Conservation (phyloP, 768 basidiomycete species). For the Stropharia rugosoannulata region DNA sequence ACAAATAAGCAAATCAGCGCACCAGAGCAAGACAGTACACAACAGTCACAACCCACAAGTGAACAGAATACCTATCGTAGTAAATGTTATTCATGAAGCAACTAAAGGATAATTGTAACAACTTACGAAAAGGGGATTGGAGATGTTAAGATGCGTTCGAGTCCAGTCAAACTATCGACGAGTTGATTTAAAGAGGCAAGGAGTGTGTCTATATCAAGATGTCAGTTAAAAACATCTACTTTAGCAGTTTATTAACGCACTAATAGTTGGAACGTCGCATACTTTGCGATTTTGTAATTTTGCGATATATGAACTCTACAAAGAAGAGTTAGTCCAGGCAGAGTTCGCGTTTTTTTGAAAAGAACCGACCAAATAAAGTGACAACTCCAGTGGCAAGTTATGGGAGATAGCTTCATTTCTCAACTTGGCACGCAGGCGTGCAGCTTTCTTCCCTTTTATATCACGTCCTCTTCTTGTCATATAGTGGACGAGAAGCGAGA, state of each 20-base stretch:
- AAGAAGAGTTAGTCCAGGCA: neutral
- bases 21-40: conserved; percentile 64
- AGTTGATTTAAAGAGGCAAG: conserved; percentile 50
- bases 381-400: conserved; percentile 70
- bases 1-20: conserved; percentile 9
- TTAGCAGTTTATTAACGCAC: conserved; percentile 32
- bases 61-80: conserved; percentile 54
- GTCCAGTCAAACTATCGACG: conserved; percentile 64
- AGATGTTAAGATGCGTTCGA: conserved; percentile 74
- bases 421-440: conserved; percentile 51
- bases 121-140: conserved; percentile 75
- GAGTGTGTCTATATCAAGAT: conserved; percentile 40
- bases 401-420: conserved; percentile 43
- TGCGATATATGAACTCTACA: conserved; percentile 66
- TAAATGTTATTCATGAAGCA: neutral
- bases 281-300: conserved; percentile 53
- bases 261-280: conserved; percentile 58
- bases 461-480: conserved; percentile 48
- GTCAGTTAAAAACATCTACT: neutral
- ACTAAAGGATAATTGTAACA: neutral
- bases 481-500: conserved; percentile 53
- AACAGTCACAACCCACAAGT: conserved; percentile 67
- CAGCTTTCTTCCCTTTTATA: conserved; percentile 62
- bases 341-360: neutral
- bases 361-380: conserved; percentile 57